Evolutionary conservation across 1,139 yeast genomes (phyloP).

Genomic region (Nakaseomyces glabratus): DNA sequence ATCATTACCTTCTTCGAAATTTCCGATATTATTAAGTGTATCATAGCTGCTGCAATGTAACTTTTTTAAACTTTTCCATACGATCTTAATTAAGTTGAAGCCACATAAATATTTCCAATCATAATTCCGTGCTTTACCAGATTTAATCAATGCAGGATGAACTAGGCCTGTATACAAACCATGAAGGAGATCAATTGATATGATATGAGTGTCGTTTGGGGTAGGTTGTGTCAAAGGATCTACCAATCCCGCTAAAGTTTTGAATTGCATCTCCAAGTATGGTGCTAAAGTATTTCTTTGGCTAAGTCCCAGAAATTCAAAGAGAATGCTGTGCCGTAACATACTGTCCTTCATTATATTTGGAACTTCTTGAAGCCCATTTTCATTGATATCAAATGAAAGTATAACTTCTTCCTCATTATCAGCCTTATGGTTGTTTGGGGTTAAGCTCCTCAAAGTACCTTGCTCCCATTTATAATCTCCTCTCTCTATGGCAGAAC

Average conservation of each 20-base stretch:
- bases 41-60: constrained; percentile 44
- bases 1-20: constrained; percentile 38
- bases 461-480: constrained; percentile 9
- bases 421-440: constrained; percentile 4
- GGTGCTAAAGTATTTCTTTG: constrained; percentile 16
- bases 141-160: constrained; percentile 17
- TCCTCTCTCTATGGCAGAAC: constrained; percentile 8
- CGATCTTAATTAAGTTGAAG: constrained; percentile 37
- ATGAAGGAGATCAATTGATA: constrained; percentile 48
- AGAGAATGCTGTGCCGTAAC: constrained; percentile 24
- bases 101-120: constrained; percentile 36
- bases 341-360: constrained; percentile 25
- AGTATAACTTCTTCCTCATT: constrained; percentile 22
- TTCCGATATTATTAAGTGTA: constrained; percentile 37
- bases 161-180: constrained; percentile 42
- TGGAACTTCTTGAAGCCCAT: constrained; percentile 17
- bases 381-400: constrained; percentile 27
- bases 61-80: constrained; percentile 36
- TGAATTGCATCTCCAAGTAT: constrained; percentile 19
- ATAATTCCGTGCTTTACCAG: constrained; percentile 7
- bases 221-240: constrained; percentile 66
- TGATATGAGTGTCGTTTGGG: constrained; percentile 43
- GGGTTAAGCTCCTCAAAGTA: constrained; percentile 8
- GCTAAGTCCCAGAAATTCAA: constrained; percentile 18
- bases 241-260: constrained; percentile 35